A percentile compares a stretch with the other conserved stretches of the same genome.
Conservation (phyloP, 306 rosid genomes). For the Lathyrus aphaca region DNA sequence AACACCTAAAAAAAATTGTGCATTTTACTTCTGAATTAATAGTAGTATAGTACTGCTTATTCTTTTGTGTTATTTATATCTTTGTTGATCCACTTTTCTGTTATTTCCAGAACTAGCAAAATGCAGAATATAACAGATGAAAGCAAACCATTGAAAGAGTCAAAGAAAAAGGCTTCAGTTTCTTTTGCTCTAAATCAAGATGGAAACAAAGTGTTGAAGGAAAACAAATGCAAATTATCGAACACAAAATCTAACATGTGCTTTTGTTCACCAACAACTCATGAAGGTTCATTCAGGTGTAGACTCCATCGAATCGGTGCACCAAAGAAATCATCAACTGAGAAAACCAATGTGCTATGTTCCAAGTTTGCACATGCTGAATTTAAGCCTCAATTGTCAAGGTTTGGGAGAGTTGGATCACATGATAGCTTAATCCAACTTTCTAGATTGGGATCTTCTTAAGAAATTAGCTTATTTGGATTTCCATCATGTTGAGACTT, state of each 20-base stretch:
- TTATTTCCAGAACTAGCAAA: conserved; percentile 28
- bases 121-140: not conserved
- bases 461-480: conserved; percentile 12
- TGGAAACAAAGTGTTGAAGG: not conserved
- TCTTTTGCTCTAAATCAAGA: not conserved
- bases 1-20: no score
- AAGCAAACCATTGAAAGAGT: conserved; percentile 19
- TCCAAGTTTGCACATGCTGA: conserved; percentile 4
- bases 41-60: no score
- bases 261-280: conserved; percentile 49
- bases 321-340: conserved; percentile 21
- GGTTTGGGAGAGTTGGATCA: conserved; percentile 33
- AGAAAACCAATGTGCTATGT: conserved; percentile 8
- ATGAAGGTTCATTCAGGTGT: conserved; percentile 46
- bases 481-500: not conserved
- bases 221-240: conserved; percentile 41
- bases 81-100: no score
- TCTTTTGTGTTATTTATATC: no score
- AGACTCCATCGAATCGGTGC: conserved; percentile 37
- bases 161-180: conserved; percentile 27
- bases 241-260: conserved; percentile 28
- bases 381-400: conserved; percentile 41
- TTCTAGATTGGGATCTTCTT: conserved; percentile 18
- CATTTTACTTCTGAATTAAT: no score
- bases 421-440: conserved; percentile 7